Evolutionary conservation across 768 basidiomycete species (phyloP).

Genomic region (Nevesoporus exiguus): DNA sequence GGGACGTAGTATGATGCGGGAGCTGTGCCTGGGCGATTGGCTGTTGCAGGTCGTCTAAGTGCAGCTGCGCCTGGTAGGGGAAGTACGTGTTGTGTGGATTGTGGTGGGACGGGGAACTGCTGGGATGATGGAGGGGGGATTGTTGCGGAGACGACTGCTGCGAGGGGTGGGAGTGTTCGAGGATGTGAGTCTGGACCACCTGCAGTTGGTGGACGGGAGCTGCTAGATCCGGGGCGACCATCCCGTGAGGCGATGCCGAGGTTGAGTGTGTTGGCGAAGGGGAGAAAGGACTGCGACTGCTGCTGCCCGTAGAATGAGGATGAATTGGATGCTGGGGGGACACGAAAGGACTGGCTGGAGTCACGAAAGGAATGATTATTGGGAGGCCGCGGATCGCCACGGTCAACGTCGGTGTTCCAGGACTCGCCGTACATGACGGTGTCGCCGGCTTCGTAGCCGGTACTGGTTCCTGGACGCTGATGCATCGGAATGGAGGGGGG

Average conservation of each 20-base stretch:
- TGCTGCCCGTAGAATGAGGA: conserved; percentile 38
- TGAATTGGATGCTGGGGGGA: conserved; percentile 43
- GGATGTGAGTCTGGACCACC: conserved; percentile 41
- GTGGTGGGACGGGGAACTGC: conserved; percentile 37
- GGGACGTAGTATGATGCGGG: conserved; percentile 59
- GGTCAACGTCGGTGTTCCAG: conserved; percentile 39
- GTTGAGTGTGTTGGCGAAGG: conserved; percentile 48
- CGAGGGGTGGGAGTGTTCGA: conserved; percentile 68
- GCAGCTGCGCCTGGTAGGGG: conserved; percentile 53
- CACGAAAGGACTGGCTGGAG: conserved; percentile 81
- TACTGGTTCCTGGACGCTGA: conserved; percentile 68
- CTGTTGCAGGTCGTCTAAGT: conserved; percentile 55
- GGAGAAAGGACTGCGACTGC: conserved; percentile 69
- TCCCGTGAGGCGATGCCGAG: conserved; percentile 41
- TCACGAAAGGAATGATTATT: conserved; percentile 72
- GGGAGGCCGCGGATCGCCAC: conserved; percentile 35
- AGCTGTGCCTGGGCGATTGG: conserved; percentile 67
- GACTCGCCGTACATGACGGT: conserved; percentile 29
- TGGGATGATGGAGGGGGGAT: conserved; percentile 47
- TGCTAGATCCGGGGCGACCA: conserved; percentile 45
- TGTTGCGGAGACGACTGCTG: conserved; percentile 73
- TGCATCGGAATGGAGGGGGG: conserved; percentile 31
- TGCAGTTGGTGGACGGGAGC: conserved; percentile 53
- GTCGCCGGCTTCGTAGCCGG: conserved; percentile 62
- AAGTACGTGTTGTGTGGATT: conserved; percentile 50